phyloP scores from a whole-genome alignment of 768 basidiomycete species.

The Agrocybe pediades region DNA sequence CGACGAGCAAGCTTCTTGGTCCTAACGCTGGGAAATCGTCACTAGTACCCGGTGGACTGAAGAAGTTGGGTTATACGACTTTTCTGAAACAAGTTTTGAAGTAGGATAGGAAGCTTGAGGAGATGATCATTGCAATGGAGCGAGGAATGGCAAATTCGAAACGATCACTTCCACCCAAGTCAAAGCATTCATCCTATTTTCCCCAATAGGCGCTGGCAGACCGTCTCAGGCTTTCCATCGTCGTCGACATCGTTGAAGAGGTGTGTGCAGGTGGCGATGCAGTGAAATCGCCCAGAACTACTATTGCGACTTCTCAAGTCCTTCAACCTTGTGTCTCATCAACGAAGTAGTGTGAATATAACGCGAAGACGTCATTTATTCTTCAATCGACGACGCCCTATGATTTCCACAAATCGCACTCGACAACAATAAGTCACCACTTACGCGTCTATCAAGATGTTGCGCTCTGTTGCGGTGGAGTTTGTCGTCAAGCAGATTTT shows the following conservation, averaged over 20 bases:
- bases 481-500: conserved; percentile 57
- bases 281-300: conserved; percentile 26
- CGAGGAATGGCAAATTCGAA: conserved; percentile 13
- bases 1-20: background rate
- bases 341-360: conserved; percentile 21
- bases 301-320: conserved; percentile 5
- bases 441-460: conserved; percentile 55
- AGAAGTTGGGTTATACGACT: conserved; percentile 11
- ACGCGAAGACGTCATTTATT: too few relatives aligned
- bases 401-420: conserved; percentile 50
- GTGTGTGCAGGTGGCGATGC: conserved; percentile 42
- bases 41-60: conserved; percentile 16
- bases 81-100: conserved; percentile 43
- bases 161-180: conserved; percentile 44
- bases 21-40: too few relatives aligned
- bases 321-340: too few relatives aligned
- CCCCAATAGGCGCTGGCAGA: too few relatives aligned
- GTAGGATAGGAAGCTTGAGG: conserved; percentile 40
- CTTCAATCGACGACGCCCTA: conserved; percentile 39
- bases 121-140: conserved; percentile 29
- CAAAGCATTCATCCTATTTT: conserved; percentile 71
- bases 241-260: conserved; percentile 37
- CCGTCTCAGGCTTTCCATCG: conserved; percentile 41
- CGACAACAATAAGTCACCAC: conserved; percentile 55
- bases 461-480: conserved; percentile 55